phyloP scores from a whole-genome alignment of 306 rosid species.

The Fagus sylvatica region DNA sequence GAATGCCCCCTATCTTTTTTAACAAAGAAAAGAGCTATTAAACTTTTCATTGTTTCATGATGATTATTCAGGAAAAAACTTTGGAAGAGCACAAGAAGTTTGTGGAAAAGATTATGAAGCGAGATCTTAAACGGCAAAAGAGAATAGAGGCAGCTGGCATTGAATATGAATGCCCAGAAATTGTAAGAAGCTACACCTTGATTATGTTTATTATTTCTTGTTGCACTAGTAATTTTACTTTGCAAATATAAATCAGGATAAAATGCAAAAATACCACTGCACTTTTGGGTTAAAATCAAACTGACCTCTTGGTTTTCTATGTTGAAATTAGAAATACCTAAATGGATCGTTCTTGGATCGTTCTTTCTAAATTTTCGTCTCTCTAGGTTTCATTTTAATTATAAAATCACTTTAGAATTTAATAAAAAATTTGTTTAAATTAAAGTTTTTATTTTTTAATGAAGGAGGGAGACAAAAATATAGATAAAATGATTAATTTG shows the following conservation, averaged over 20 bases:
- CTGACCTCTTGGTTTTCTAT: no score
- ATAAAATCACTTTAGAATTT: no score
- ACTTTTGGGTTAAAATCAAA: no score
- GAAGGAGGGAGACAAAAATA: no score
- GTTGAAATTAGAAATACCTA: no score
- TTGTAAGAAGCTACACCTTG: slow-evolving; percentile 45
- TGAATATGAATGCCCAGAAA: slow-evolving; percentile 81
- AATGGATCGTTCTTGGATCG: no score
- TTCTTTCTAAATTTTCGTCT: no score
- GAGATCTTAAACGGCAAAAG: slow-evolving; percentile 53
- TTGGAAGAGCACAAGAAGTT: slow-evolving; percentile 63
- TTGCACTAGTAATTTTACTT: not conserved
- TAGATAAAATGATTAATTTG: no score
- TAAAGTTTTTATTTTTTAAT: no score
- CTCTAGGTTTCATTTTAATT: no score
- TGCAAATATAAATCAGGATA: not conserved
- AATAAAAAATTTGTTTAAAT: no score
- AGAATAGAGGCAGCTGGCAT: slow-evolving; percentile 82
- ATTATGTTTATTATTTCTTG: not conserved
- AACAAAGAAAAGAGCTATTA: not conserved
- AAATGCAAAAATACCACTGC: no score
- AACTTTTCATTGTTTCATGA: not conserved
- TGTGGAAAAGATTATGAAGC: slow-evolving; percentile 60
- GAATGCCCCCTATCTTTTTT: not conserved
- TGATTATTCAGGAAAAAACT: slow-evolving; percentile 67